Evolutionary conservation across 345 rosid genomes (phyloP).

Genomic region (Citrus trifoliata): DNA sequence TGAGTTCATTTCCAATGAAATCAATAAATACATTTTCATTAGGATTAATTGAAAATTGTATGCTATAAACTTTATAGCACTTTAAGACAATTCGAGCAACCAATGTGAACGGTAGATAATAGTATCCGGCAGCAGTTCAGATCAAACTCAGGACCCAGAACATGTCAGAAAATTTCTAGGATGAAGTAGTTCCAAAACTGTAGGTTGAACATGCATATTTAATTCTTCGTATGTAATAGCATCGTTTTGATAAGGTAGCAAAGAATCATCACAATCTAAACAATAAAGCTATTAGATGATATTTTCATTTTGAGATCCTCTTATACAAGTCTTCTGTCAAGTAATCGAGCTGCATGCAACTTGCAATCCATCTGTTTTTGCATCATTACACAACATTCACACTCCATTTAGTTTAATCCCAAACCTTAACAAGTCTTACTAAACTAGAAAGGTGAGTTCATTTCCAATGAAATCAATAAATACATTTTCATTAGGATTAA

Average conservation of each 20-base stretch:
- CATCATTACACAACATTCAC: background rate
- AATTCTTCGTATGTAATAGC: background rate
- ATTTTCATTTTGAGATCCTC: background rate
- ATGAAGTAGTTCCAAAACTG: background rate
- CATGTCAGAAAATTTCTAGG: background rate
- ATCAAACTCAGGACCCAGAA: background rate
- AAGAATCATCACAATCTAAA: background rate
- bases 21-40: background rate
- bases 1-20: background rate
- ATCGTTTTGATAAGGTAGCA: background rate
- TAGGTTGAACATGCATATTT: background rate
- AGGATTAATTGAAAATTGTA: background rate
- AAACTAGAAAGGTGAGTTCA: background rate
- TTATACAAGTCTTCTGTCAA: background rate
- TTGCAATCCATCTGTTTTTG: background rate
- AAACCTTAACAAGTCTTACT: background rate
- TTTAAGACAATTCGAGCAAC: too few species aligned
- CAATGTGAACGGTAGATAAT: background rate
- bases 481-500: background rate
- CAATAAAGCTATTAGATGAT: background rate
- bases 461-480: background rate
- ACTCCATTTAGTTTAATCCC: background rate
- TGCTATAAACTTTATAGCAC: background rate
- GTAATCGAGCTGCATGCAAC: background rate
- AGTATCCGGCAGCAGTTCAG: background rate